Conservation (phyloP, 2,329 filamentous ascomycete genomes). For the Pezizomycotina sp. region DNA sequence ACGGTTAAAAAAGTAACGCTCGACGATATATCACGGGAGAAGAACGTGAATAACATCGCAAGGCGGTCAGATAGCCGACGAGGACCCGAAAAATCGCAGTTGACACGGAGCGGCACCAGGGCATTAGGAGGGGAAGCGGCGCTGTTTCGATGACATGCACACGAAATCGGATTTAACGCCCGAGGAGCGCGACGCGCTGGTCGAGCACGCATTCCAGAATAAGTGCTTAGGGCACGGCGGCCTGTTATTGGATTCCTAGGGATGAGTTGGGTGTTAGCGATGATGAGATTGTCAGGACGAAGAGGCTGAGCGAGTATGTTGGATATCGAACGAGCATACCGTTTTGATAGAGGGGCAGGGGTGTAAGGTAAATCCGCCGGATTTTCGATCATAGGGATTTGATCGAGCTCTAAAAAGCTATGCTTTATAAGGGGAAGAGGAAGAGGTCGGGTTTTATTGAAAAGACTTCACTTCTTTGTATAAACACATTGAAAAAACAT, state of each 20-base stretch:
- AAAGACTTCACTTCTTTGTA: too few relatives aligned
- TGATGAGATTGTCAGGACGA: conserved; percentile 70
- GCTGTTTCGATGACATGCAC: conserved; percentile 65
- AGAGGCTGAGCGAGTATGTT: conserved; percentile 57
- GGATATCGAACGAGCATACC: conserved; percentile 88
- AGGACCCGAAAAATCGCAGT: conserved; percentile 32
- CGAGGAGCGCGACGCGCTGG: conserved; percentile 69
- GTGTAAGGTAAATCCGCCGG: conserved; percentile 70
- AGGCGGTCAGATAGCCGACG: conserved; percentile 44
- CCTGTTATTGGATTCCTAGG: conserved; percentile 89
- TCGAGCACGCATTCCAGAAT: conserved; percentile 80
- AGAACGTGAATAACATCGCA: conserved; percentile 35
- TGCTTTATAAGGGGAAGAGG: too few relatives aligned
- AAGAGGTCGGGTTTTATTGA: too few relatives aligned
- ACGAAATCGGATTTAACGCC: conserved; percentile 89
- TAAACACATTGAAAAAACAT: too few relatives aligned
- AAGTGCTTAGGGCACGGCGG: conserved; percentile 65
- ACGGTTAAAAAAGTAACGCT: conserved; percentile 28
- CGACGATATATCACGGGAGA: conserved; percentile 31
- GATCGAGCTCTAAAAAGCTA: conserved; percentile 53
- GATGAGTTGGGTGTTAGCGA: conserved; percentile 83
- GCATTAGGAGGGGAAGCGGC: conserved; percentile 51
- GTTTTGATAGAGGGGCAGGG: conserved; percentile 68
- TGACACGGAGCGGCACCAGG: conserved; percentile 35
- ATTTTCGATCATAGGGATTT: conserved; percentile 79